These are phyloP conservation scores for Neofusicoccum kwambonambiense DNA, from an alignment of 2,329 filamentous ascomycete species.

Conservation along the genomic window DNA sequence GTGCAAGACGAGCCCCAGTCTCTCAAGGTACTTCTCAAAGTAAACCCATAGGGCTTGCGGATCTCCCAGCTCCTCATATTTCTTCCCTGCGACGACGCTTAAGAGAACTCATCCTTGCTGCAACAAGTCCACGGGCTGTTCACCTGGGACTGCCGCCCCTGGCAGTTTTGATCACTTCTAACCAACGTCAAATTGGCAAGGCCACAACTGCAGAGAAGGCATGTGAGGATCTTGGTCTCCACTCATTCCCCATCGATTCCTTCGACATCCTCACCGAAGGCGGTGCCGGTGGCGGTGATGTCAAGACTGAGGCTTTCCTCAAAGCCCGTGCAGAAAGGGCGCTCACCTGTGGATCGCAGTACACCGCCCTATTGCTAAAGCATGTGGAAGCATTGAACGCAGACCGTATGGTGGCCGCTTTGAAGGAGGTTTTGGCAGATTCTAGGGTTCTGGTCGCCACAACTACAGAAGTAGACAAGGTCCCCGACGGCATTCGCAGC, in stretches of 20 bases:
- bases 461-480: conserved; percentile 91
- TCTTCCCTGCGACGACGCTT: conserved; percentile 60
- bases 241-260: conserved; percentile 83
- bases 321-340: conserved; percentile 85
- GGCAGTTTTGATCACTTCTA: conserved; percentile 84
- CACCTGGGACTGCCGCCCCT: conserved; percentile 85
- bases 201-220: conserved; percentile 72
- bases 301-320: conserved; percentile 89
- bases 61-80: conserved; percentile 43
- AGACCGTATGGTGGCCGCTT: conserved; percentile 80
- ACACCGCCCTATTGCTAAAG: conserved; percentile 79
- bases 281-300: conserved; percentile 79
- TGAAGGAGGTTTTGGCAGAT: conserved; percentile 80
- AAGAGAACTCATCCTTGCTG: conserved; percentile 80
- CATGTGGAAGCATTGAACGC: conserved; percentile 90
- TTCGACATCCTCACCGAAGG: conserved; percentile 95
- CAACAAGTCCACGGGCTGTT: conserved; percentile 82
- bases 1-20: conserved; percentile 66
- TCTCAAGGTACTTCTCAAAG: conserved; percentile 54
- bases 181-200: conserved; percentile 91
- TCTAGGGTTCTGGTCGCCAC: conserved; percentile 86
- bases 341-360: conserved; percentile 80
- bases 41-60: conserved; percentile 51
- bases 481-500: conserved; percentile 84
- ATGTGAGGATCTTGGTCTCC: conserved; percentile 84